A percentile compares a stretch with the other conserved stretches of the same genome.
Conservation (phyloP, 2,329 filamentous ascomycete species). For the Fusarium annulatum region DNA sequence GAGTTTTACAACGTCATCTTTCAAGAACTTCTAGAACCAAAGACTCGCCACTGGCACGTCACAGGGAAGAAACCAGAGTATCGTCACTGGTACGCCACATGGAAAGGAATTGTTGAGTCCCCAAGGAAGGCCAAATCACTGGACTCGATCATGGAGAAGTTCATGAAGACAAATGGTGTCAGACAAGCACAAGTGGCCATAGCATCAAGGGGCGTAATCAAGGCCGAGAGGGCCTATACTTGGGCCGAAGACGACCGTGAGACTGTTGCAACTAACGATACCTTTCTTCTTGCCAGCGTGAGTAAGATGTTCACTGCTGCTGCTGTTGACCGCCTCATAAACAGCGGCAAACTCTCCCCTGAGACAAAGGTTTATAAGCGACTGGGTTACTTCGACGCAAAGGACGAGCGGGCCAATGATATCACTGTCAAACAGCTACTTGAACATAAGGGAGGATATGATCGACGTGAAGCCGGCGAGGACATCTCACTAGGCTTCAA, state of each 20-base stretch:
- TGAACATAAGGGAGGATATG: constrained; percentile 22
- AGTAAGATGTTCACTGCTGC: constrained; percentile 34
- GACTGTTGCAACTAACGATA: constrained; percentile 17
- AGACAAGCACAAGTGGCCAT: constrained; percentile 32
- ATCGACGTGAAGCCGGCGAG: constrained; percentile 10
- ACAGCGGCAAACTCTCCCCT: background rate
- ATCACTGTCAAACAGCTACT: constrained; percentile 35
- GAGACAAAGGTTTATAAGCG: constrained; percentile 20
- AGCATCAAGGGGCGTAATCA: background rate
- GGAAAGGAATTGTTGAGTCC: background rate
- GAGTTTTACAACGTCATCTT: constrained; percentile 30
- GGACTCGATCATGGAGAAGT: constrained; percentile 11
- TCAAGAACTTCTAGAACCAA: background rate
- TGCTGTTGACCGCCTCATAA: constrained; percentile 12
- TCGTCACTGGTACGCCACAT: constrained; percentile 19
- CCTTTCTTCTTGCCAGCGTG: constrained; percentile 28
- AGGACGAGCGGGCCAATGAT: constrained; percentile 4
- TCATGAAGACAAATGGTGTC: constrained; percentile 30
- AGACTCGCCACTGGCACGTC: constrained; percentile 11
- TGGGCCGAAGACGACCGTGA: constrained; percentile 31
- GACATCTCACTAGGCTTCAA: constrained; percentile 22
- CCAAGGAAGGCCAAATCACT: background rate
- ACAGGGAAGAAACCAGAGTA: constrained; percentile 1
- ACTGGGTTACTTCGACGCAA: constrained; percentile 16
- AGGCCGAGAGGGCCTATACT: constrained; percentile 28